Evolutionary conservation across 1,139 yeast species (phyloP).

Genomic region (Suhomyces bolitotheri): DNA sequence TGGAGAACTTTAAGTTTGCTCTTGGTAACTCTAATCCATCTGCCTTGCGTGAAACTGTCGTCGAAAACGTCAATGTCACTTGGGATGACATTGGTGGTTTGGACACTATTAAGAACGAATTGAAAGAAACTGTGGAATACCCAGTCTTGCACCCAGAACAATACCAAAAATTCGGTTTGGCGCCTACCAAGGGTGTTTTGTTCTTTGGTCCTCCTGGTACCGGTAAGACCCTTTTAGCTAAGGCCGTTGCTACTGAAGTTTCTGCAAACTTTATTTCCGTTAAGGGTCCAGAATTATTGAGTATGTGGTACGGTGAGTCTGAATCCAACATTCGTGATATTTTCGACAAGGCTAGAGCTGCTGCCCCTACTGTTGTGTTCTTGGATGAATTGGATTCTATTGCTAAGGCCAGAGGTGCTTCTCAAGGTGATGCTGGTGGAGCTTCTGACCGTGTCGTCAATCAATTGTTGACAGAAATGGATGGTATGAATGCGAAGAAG

Average conservation of each 20-base stretch:
- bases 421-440: constrained; percentile 93
- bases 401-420: constrained; percentile 96
- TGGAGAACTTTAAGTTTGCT: constrained; percentile 98
- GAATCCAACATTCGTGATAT: constrained; percentile 97
- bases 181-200: constrained; percentile 97
- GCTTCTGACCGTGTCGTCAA: constrained; percentile 98
- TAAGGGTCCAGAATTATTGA: constrained; percentile 94
- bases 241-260: constrained; percentile 98
- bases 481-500: constrained; percentile 99
- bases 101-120: constrained; percentile 92
- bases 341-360: constrained; percentile 97
- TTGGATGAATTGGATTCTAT: constrained; percentile 97
- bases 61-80: constrained; percentile 95
- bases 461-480: constrained; percentile 98
- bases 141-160: constrained; percentile 99
- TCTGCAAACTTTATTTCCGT: constrained; percentile 96
- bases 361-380: constrained; percentile 97
- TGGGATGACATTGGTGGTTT: constrained; percentile 98
- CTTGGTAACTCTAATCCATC: constrained; percentile 98
- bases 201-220: constrained; percentile 99
- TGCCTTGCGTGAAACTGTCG: constrained; percentile 98
- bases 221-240: constrained; percentile 95
- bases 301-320: constrained; percentile 99
- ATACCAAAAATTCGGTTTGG: constrained; percentile 94
- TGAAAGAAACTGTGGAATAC: constrained; percentile 97